These are phyloP conservation scores for Metahyphopichia silvanorum DNA, from an alignment of 805 yeast species.

Conservation along the genomic window DNA sequence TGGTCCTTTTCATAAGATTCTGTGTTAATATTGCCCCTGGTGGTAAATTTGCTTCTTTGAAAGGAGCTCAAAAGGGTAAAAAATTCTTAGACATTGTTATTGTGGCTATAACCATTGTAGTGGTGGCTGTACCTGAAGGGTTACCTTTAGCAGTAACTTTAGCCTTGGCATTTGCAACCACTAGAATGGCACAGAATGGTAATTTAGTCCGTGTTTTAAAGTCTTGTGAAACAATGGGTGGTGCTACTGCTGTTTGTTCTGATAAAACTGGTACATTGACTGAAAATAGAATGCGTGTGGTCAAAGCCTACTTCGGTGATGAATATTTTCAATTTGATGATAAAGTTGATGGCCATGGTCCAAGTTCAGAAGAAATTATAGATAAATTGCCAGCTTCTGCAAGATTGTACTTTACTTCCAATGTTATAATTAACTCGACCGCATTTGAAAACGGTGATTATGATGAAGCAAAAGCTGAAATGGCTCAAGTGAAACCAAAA, in stretches of 20 bases:
- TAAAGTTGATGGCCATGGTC: conserved; percentile 18
- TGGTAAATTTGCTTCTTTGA: conserved; percentile 40
- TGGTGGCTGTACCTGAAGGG: conserved; percentile 99
- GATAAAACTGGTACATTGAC: conserved; percentile 90
- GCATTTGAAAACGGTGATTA: conserved; percentile 74
- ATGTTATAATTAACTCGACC: conserved; percentile 77
- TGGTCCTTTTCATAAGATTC: conserved; percentile 76
- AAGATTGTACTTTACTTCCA: conserved; percentile 36
- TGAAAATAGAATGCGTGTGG: conserved; percentile 90
- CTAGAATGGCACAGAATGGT: conserved; percentile 96
- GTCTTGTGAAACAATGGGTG: conserved; percentile 98
- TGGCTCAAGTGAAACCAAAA: conserved; percentile 26
- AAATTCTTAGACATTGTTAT: conserved; percentile 81
- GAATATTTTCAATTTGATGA: conserved; percentile 48
- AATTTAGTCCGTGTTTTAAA: conserved; percentile 90
- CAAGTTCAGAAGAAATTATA: conserved; percentile 21
- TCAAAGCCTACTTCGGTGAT: conserved; percentile 66
- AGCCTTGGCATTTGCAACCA: conserved; percentile 96
- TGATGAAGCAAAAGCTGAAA: conserved; percentile 27
- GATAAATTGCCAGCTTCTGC: conserved; percentile 17
- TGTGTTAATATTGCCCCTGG: conserved; percentile 57
- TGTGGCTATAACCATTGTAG: conserved; percentile 88
- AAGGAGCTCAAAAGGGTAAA: conserved; percentile 77
- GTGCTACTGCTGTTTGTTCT: conserved; percentile 93
- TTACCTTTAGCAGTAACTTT: conserved; percentile 95